Percentiles rank a stretch among this genome's conserved stretches.
These are phyloP conservation scores for Pulveroboletus sp. DNA, from an alignment of 768 basidiomycete genomes.

Conservation along the genomic window DNA sequence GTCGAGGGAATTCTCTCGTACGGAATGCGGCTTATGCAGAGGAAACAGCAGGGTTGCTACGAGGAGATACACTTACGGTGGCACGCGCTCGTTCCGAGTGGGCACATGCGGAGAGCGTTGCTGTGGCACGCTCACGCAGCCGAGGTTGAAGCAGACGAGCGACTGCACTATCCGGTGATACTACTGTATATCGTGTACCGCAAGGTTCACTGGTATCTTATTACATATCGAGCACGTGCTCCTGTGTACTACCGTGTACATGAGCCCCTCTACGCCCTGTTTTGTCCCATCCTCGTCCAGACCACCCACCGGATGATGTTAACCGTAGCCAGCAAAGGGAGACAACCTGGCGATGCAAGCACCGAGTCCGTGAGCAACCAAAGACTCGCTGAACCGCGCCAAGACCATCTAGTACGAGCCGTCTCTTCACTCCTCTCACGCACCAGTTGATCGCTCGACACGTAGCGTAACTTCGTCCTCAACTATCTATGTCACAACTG, in stretches of 20 bases:
- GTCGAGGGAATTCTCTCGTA: constrained; percentile 26
- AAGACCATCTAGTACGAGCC: constrained; percentile 41
- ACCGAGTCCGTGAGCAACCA: constrained; percentile 17
- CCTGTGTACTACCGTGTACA: neutral
- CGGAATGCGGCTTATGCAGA: constrained; percentile 33
- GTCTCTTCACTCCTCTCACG: neutral
- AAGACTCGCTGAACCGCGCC: constrained; percentile 30
- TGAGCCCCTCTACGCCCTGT: neutral
- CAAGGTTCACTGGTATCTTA: neutral
- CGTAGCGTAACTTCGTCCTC: constrained; percentile 62
- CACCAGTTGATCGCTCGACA: constrained; percentile 2
- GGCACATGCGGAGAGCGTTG: constrained; percentile 17
- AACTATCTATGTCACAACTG: constrained; percentile 75
- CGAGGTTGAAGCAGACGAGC: constrained; percentile 29
- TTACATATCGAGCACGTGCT: constrained; percentile 15
- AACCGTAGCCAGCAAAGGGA: constrained; percentile 16
- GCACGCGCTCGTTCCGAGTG: constrained; percentile 24
- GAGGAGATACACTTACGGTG: constrained; percentile 35
- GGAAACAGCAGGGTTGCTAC: constrained; percentile 47
- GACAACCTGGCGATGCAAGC: constrained; percentile 4
- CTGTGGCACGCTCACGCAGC: constrained; percentile 32
- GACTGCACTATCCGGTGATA: neutral
- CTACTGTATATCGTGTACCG: constrained; percentile 1
- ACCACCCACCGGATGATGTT: constrained; percentile 16
- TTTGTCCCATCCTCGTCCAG: neutral